Evolutionary conservation across 768 basidiomycete species (phyloP).

Genomic region (Cyathus striatus): DNA sequence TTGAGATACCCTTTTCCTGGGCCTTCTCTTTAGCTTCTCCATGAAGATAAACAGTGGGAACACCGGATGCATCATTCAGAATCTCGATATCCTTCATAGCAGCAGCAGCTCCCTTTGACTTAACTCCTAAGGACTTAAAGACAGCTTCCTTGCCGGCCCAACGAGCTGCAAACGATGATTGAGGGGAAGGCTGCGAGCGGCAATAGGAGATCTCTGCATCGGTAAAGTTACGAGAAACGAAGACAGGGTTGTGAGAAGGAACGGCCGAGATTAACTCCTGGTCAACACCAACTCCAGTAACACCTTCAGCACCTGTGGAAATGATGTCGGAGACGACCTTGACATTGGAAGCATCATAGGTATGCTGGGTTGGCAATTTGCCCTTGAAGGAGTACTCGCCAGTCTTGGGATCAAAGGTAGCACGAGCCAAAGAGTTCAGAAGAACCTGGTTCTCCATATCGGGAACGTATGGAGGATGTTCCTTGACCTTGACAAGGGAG

Average conservation of each 20-base stretch:
- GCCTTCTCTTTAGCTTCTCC: conserved; percentile 80
- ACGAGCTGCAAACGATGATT: conserved; percentile 91
- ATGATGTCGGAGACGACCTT: conserved; percentile 56
- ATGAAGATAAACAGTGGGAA: conserved; percentile 69
- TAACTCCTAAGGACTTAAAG: conserved; percentile 91
- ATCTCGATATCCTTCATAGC: conserved; percentile 98
- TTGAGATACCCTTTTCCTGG: conserved; percentile 62
- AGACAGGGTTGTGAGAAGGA: conserved; percentile 83
- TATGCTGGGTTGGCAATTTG: conserved; percentile 47
- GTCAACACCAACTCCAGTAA: conserved; percentile 78
- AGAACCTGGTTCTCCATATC: conserved; percentile 86
- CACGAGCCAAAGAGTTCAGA: conserved; percentile 90
- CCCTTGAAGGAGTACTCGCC: conserved; percentile 79
- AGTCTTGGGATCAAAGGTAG: conserved; percentile 74
- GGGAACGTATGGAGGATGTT: conserved; percentile 78
- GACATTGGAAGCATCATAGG: conserved; percentile 64
- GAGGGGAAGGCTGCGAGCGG: conserved; percentile 74
- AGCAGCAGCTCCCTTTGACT: conserved; percentile 89
- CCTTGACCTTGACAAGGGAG: conserved; percentile 92
- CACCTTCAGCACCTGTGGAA: conserved; percentile 29
- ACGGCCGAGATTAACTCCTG: conserved; percentile 93
- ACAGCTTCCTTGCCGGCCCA: conserved; percentile 98
- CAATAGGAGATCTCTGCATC: conserved; percentile 85
- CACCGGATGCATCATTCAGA: conserved; percentile 72
- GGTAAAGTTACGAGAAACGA: conserved; percentile 91